Conservation (phyloP, 306 rosid genomes). For the Cucurbita pepo region DNA sequence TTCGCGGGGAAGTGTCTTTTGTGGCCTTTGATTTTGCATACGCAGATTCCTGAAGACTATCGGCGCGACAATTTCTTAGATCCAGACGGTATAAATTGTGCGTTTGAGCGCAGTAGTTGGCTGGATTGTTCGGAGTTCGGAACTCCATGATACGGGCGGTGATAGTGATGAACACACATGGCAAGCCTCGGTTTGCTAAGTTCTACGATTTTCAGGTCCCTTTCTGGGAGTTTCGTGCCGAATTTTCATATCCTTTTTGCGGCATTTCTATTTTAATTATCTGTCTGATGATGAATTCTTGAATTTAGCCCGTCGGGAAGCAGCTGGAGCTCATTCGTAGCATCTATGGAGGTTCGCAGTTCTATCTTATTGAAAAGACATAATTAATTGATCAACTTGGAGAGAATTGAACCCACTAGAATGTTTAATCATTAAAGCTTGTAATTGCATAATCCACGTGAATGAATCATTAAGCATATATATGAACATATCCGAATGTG, state of each 20-base stretch:
- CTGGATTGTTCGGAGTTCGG: not conserved
- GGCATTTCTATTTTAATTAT: not conserved
- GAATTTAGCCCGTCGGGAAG: conserved; percentile 64
- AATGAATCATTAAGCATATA: not conserved
- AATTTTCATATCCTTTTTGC: not conserved
- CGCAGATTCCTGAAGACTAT: not conserved
- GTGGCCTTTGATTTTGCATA: not conserved
- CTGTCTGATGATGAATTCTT: conserved; percentile 11
- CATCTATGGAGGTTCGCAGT: conserved; percentile 52
- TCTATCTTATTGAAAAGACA: too few relatives aligned
- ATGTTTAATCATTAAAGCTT: not conserved
- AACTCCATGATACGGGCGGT: conserved; percentile 65
- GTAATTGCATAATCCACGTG: not conserved
- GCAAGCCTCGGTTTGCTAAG: conserved; percentile 84
- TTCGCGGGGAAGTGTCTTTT: not conserved
- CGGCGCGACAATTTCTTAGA: not conserved
- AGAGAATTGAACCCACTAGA: not conserved
- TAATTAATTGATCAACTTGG: not conserved
- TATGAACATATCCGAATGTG: not conserved
- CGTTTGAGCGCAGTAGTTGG: not conserved
- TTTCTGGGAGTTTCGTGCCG: not conserved
- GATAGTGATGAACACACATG: conserved; percentile 75
- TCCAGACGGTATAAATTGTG: not conserved
- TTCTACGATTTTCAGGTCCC: conserved; percentile 67
- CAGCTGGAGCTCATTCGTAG: conserved; percentile 80